Evolutionary conservation across 371 early-diverging fungal species (phyloP).

Genomic region (Mucor ambiguus): DNA sequence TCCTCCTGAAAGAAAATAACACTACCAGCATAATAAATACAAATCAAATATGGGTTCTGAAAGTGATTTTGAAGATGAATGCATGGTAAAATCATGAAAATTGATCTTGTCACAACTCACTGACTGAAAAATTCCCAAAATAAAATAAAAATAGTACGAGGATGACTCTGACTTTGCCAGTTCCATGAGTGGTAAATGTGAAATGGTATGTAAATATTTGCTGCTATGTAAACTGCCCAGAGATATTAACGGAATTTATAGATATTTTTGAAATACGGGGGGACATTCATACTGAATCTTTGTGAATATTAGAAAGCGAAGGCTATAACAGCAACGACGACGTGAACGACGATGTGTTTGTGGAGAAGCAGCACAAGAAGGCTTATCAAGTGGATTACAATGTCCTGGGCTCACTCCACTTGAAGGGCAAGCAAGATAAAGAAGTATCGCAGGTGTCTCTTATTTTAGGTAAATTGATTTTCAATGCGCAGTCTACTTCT

Average conservation of each 20-base stretch:
- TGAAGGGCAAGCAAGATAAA: slow-evolving; percentile 41
- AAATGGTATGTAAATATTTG: slow-evolving; percentile 1
- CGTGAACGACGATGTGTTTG: slow-evolving; percentile 38
- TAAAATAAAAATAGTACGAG: slow-evolving; percentile 17
- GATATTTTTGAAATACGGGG: not conserved
- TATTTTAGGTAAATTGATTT: slow-evolving; percentile 40
- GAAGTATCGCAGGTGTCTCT: slow-evolving; percentile 48
- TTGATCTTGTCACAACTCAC: not conserved
- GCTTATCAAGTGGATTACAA: slow-evolving; percentile 47
- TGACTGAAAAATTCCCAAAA: not conserved
- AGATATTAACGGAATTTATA: not conserved
- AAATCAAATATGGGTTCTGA: slow-evolving; percentile 23
- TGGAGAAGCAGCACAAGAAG: slow-evolving; percentile 35
- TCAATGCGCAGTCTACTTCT: not conserved
- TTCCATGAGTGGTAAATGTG: slow-evolving; percentile 33
- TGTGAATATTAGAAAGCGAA: slow-evolving; percentile 28
- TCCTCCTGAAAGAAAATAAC: not conserved
- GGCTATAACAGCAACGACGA: slow-evolving; percentile 39
- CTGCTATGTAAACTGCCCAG: not conserved
- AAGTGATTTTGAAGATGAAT: slow-evolving; percentile 31
- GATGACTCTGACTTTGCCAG: slow-evolving; percentile 37
- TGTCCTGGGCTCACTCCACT: slow-evolving; percentile 28
- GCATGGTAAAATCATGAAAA: slow-evolving; percentile 19
- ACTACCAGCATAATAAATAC: not conserved
- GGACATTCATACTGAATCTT: not conserved